Percentiles rank a stretch among this genome's conserved stretches.
phyloP scores from a whole-genome alignment of 2,329 filamentous ascomycete species.

The Nigrospora osmanthi region DNA sequence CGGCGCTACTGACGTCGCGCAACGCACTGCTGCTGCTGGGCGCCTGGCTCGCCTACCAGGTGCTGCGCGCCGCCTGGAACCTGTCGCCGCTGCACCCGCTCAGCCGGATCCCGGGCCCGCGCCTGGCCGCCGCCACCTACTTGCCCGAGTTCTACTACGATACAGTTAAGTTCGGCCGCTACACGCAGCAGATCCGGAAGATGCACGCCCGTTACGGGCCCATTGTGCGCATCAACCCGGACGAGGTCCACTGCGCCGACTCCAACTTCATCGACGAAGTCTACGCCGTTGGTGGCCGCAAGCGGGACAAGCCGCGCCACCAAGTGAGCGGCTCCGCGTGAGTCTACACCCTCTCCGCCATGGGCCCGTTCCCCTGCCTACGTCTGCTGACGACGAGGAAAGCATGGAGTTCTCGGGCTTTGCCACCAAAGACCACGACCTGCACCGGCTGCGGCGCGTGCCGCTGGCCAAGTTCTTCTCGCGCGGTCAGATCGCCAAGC shows the following conservation, averaged over 20 bases:
- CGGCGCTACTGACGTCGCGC: not conserved
- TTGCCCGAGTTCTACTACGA: slow-evolving; percentile 30
- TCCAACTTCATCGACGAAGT: not conserved
- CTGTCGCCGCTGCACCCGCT: slow-evolving; percentile 30
- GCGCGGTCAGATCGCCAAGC: slow-evolving; percentile 19
- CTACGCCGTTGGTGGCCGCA: not conserved
- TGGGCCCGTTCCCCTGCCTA: no score
- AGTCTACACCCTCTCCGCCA: not conserved
- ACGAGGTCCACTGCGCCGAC: not conserved
- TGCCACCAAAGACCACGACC: slow-evolving; percentile 10
- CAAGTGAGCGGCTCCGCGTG: not conserved
- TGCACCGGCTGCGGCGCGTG: slow-evolving; percentile 13
- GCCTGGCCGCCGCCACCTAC: slow-evolving; percentile 25
- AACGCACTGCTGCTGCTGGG: not conserved
- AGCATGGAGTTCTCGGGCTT: not conserved
- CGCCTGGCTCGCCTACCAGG: slow-evolving; percentile 19
- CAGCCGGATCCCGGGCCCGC: slow-evolving; percentile 26
- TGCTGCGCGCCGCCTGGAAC: slow-evolving; percentile 24
- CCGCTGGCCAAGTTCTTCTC: slow-evolving; percentile 18
- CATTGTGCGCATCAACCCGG: not conserved
- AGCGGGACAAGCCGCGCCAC: not conserved
- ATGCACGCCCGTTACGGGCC: slow-evolving; percentile 27
- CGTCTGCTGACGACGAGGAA: not conserved
- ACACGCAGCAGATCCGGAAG: slow-evolving; percentile 21
- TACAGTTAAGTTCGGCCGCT: slow-evolving; percentile 23